Evolutionary conservation across 768 basidiomycete genomes (phyloP), one percentile per base, ranked within the genome.

Genomic region (Boletales sp.): DNA sequence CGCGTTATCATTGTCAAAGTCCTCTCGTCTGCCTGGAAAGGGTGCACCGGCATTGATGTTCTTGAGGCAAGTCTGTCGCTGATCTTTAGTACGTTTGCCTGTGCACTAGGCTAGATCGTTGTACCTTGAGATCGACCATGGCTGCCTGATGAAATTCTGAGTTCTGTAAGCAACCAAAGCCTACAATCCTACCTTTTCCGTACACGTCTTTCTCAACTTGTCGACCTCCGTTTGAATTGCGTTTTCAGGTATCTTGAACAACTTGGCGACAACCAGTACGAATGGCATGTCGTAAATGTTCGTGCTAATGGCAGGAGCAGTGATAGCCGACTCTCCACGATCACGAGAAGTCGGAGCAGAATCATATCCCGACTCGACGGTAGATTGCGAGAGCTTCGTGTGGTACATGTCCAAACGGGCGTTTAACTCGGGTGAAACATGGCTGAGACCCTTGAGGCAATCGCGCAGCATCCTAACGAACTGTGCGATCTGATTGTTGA

Each of bases 401-500:
- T 84, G 80, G 62, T 97, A 97, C 62, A 83, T 78, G 57, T 97
- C 93, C 61, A 98, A 68, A 40, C 94, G 81, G 19, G 83, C 70
- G 12, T 84, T 76, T 18, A 99, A 74, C 65, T 99, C 95, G 1
- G 87, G 83, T 2, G 90, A 83, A 37, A 90, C 88, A 60, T 90
- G 87, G 64, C 79, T 84, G 49, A 89, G 73, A 40, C 71, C 79
- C 50, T 78, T 76, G 34, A 97, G 72, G 55, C 83, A 87, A 52
- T 97, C 93, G 34, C 87, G 77, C 15, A 97, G 75, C 58, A 99
- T 78, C 64, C 81, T 83, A 53, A 97, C 83, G 65, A 99, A 98
- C 47, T 84, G 77, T 1, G 85, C 84, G 51, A 97, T 93, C 59
- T 98, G 97, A 54, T 84, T 86, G 67, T 97, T 94, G 39, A 97